A percentile compares a stretch with the other conserved stretches of the same genome.
Conservation (phyloP, 495 filamentous ascomycete genomes). For the Extremus antarcticus region DNA sequence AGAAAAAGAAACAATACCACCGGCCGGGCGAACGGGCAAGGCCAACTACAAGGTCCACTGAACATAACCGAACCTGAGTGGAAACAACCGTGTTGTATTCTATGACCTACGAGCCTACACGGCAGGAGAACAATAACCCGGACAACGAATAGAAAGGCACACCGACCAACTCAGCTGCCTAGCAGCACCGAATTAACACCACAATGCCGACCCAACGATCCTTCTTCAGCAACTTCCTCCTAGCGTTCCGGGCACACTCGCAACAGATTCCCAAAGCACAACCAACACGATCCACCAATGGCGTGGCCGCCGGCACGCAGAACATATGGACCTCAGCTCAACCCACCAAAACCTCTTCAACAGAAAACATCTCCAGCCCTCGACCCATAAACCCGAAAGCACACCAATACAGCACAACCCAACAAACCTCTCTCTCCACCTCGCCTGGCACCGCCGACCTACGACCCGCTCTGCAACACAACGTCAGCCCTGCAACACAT, state of each 20-base stretch:
- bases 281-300: slow-evolving; percentile 29
- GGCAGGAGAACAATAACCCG: background rate
- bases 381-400: slow-evolving; percentile 15
- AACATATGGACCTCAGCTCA: slow-evolving; percentile 16
- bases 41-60: background rate
- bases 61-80: background rate
- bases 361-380: slow-evolving; percentile 9
- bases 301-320: slow-evolving; percentile 34
- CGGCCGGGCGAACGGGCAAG: background rate
- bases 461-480: slow-evolving; percentile 18
- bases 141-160: background rate
- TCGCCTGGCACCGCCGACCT: slow-evolving; percentile 5
- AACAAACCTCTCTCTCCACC: slow-evolving; percentile 12
- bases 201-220: slow-evolving; percentile 67
- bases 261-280: slow-evolving; percentile 31
- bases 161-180: background rate
- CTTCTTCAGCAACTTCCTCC: slow-evolving; percentile 77
- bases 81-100: background rate
- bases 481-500: slow-evolving; percentile 20
- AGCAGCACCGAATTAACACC: background rate
- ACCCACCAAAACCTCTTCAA: slow-evolving; percentile 7
- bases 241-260: slow-evolving; percentile 57
- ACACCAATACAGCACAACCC: slow-evolving; percentile 8
- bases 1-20: background rate
- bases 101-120: no score